phyloP scores from a whole-genome alignment of 139 green algal genomes.

The Tetratostichococcus sp. region DNA sequence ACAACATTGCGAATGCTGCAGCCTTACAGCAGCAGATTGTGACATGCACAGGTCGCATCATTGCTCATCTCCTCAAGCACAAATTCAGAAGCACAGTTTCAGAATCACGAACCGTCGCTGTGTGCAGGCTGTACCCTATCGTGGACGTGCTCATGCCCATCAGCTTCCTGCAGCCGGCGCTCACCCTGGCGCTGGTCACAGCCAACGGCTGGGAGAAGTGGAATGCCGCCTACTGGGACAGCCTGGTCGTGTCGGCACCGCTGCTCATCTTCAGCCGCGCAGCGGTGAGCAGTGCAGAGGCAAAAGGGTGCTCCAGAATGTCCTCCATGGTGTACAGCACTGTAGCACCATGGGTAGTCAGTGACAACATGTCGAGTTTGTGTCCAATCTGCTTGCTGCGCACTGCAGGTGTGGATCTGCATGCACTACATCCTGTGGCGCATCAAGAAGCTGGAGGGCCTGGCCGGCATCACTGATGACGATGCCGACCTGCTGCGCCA shows the following conservation, averaged over 20 bases:
- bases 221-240: not conserved
- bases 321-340: too few relatives aligned
- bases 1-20: too few relatives aligned
- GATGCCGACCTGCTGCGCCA: not conserved
- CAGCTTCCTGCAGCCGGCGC: not conserved
- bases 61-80: too few relatives aligned
- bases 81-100: too few relatives aligned
- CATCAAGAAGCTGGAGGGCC: not conserved
- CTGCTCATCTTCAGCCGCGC: not conserved
- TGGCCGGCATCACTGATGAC: not conserved
- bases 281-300: not conserved
- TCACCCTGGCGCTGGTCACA: not conserved
- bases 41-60: too few relatives aligned
- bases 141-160: not conserved
- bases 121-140: not conserved
- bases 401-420: not conserved
- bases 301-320: too few relatives aligned
- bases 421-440: not conserved
- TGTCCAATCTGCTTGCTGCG: too few relatives aligned
- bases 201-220: not conserved
- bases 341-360: too few relatives aligned
- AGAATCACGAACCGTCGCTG: too few relatives aligned
- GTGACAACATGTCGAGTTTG: too few relatives aligned
- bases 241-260: not conserved
- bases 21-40: too few relatives aligned